phyloP scores from a whole-genome alignment of 164 flowering plant genomes.

The Vitis rotundifolia region DNA sequence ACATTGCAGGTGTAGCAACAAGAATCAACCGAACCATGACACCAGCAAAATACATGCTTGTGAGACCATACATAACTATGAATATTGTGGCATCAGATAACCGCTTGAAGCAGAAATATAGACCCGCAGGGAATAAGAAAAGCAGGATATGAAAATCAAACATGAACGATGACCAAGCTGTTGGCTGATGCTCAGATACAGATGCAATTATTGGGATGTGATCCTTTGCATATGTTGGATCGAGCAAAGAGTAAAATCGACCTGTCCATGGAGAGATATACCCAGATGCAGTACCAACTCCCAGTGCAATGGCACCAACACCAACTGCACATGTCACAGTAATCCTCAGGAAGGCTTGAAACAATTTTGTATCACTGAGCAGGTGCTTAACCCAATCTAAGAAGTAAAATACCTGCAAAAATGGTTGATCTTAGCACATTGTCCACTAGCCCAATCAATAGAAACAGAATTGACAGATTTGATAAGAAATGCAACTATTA shows the following conservation, averaged over 20 bases:
- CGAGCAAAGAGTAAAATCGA: constrained; percentile 91
- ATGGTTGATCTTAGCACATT: not conserved
- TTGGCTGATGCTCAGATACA: constrained; percentile 99
- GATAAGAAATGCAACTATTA: too few relatives aligned
- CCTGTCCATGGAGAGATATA: constrained; percentile 99
- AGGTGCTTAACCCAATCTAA: constrained; percentile 87
- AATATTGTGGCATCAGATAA: constrained; percentile 96
- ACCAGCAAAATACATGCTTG: constrained; percentile 99
- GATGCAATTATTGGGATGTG: constrained; percentile 98
- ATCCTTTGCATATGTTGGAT: constrained; percentile 99
- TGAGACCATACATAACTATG: constrained; percentile 95
- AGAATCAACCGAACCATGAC: constrained; percentile 99
- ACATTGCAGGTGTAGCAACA: constrained; percentile 98
- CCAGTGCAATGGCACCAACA: constrained; percentile 79
- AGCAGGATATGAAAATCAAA: constrained; percentile 96
- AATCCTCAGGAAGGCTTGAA: constrained; percentile 84
- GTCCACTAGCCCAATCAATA: not conserved
- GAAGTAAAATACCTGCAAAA: constrained; percentile 86
- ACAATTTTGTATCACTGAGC: constrained; percentile 72
- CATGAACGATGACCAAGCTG: constrained; percentile 99
- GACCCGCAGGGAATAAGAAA: constrained; percentile 95
- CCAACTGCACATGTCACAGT: constrained; percentile 73
- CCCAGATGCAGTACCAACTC: constrained; percentile 93
- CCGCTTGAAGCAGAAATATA: constrained; percentile 96
- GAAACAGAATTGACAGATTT: too few relatives aligned